Percentiles rank a stretch among this genome's conserved stretches.
Conservation (phyloP, 2,329 filamentous ascomycete species). For the Dactylellina sp. region DNA sequence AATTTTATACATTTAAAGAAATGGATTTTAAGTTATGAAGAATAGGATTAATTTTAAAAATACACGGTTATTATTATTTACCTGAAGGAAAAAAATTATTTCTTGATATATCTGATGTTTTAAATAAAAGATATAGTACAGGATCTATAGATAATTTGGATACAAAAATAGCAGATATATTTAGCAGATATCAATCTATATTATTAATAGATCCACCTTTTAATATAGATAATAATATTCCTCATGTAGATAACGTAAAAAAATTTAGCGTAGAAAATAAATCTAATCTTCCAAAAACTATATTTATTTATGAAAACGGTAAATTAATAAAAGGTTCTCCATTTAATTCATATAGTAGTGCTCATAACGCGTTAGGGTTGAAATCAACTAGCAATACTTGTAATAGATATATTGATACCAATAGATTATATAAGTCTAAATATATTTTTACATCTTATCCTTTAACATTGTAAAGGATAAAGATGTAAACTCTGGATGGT, state of each 20-base stretch:
- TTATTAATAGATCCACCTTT: conserved; percentile 1
- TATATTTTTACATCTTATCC: conserved; percentile 46
- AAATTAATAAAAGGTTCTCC: conserved; percentile 38
- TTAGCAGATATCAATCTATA: conserved; percentile 6
- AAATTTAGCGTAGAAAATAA: conserved; percentile 17
- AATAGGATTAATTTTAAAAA: conserved; percentile 43
- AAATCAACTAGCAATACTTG: conserved; percentile 59
- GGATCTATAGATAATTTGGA: conserved; percentile 6
- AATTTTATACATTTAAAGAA: conserved; percentile 60
- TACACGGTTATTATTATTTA: conserved; percentile 39
- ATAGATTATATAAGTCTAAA: conserved; percentile 58
- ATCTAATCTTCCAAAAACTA: conserved; percentile 34
- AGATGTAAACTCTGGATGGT: conserved; percentile 35
- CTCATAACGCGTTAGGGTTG: conserved; percentile 59
- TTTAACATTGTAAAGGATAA: conserved; percentile 38
- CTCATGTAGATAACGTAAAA: conserved; percentile 6
- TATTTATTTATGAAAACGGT: conserved; percentile 33
- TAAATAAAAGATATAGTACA: conserved; percentile 6
- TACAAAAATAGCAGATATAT: conserved; percentile 4
- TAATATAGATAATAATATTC: conserved; percentile 2
- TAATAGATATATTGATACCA: conserved; percentile 59
- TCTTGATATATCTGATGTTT: conserved; percentile 3
- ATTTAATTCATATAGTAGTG: conserved; percentile 55
- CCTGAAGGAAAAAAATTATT: conserved; percentile 29
- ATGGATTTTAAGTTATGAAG: conserved; percentile 56